Base-by-base conservation (phyloP, 2,329 filamentous ascomycete genomes). In the Diaporthe vexans region DNA sequence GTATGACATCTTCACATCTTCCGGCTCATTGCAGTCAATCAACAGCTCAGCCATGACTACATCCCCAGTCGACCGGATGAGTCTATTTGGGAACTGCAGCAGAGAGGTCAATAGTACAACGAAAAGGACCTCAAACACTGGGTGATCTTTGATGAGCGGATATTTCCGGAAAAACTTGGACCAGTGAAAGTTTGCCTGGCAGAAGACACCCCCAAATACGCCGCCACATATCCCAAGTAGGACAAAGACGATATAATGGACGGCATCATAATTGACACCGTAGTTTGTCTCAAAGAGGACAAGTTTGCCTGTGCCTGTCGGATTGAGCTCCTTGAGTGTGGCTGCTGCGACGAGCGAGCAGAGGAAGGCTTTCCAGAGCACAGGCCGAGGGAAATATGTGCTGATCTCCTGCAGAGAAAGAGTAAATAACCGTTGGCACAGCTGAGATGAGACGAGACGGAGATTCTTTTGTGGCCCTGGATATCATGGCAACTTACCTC, bases 201-300 rank as follows among this genome's bases (percentile, higher is more conserved):
- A 91, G 79, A 91, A 91, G 1, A 88, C 77, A 0, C 89, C 90
- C 8, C 90, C 90, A 75, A 90, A 91, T 0, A 91, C 75, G 4
- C 90, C 90, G n/a, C 90, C 90, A 6, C 83, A 85, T 17, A 91
- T 77, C 0, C 89, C 90, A 0, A 91, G 85, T 2, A 91, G 73
- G 6, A 90, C 81, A 78, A 92, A 91, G 46, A 90, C 84, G 3
- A 89, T 77, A 77, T 91, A 91, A 76, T 91, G 88, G 13, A 86
- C 78, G 1, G 87, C 80, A n/a, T 85, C 79, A 77, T 91, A 91
- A n/a, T 86, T 84, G 3, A 86, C 86, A 6, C 87, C 88, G 75
- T 91, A 91, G 68, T 88, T 87, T 6, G 89, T 91, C 77, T 91
- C 88, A 78, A 91, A 92, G 7, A 91, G 84, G 0, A 90, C 89